These are phyloP conservation scores for Moricandia moricandioides DNA, from an alignment of 345 rosid species.

Conservation along the genomic window DNA sequence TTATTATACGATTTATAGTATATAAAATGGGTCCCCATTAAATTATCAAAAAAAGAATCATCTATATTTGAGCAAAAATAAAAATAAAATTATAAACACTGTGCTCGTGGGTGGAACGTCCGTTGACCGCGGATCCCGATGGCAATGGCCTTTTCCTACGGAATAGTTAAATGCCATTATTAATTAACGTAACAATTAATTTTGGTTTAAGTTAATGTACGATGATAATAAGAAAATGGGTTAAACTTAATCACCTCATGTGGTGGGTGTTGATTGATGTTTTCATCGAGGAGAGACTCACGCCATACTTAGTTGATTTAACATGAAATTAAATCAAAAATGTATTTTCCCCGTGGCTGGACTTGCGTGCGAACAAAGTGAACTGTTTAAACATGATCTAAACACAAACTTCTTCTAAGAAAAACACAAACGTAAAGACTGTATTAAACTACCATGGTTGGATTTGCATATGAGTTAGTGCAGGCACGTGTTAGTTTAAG, in stretches of 20 bases:
- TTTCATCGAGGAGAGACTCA: constrained; percentile 15
- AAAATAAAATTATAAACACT: neutral
- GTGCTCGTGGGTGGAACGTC: constrained; percentile 38
- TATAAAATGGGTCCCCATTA: neutral
- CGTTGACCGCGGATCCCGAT: constrained; percentile 43
- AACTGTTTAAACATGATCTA: neutral
- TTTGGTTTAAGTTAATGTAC: constrained; percentile 19
- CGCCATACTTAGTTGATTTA: neutral
- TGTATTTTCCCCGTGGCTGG: neutral
- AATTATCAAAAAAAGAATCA: constrained; percentile 2
- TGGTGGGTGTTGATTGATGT: constrained; percentile 30
- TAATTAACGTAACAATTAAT: constrained; percentile 10
- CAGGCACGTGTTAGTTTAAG: constrained; percentile 16
- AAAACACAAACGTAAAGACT: neutral
- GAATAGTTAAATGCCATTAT: constrained; percentile 20
- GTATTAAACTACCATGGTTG: neutral
- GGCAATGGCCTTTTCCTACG: constrained; percentile 30
- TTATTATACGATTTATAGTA: neutral
- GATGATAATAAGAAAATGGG: constrained; percentile 7
- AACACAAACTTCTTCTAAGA: neutral
- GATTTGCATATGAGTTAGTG: constrained; percentile 35
- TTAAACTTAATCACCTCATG: constrained; percentile 20
- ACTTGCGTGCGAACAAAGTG: neutral
- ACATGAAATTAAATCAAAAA: neutral
- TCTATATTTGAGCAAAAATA: constrained; percentile 3